A percentile compares a stretch with the other conserved stretches of the same genome.
Evolutionary conservation across 306 rosid genomes (phyloP).

Genomic region (Castanospermum australe): DNA sequence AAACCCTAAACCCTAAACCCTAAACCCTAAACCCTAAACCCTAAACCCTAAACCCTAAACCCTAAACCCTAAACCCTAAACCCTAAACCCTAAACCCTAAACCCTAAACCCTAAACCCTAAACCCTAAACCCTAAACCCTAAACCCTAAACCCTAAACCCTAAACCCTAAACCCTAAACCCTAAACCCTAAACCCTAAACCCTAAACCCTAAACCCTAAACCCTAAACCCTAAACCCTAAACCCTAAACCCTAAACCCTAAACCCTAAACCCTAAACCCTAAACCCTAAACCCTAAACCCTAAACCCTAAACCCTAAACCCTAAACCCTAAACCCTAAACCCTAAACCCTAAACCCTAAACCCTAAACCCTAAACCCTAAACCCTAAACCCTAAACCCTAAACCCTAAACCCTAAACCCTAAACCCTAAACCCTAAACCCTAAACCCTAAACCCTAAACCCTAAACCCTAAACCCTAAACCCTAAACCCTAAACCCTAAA

Average conservation of each 20-base stretch:
- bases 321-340: constrained; percentile 15
- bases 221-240: not conserved
- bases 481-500: not conserved
- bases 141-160: constrained; percentile 6
- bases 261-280: not conserved
- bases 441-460: not conserved
- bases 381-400: constrained; percentile 20
- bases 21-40: constrained; percentile 6
- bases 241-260: not conserved
- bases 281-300: not conserved
- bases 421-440: constrained; percentile 21
- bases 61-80: constrained; percentile 13
- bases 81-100: not conserved
- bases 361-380: constrained; percentile 7
- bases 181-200: not conserved
- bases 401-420: not conserved
- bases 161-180: not conserved
- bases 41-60: constrained; percentile 7
- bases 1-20: not conserved
- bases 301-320: not conserved
- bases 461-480: not conserved
- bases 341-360: not conserved
- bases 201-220: not conserved
- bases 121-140: not conserved
- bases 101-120: not conserved